phyloP scores from a whole-genome alignment of 2,329 filamentous ascomycete species.

The Sporothrix mexicana region DNA sequence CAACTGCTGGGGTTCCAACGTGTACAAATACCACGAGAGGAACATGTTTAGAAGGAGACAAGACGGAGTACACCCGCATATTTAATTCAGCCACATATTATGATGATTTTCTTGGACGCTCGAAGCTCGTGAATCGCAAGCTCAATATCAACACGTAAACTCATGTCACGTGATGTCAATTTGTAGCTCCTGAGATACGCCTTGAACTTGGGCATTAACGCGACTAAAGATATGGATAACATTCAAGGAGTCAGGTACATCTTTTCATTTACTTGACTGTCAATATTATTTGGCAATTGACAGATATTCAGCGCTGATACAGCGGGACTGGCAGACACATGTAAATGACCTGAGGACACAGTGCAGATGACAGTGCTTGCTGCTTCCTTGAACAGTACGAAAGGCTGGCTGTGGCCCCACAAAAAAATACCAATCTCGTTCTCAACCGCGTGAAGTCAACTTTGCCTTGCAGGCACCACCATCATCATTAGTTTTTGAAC shows the following conservation, averaged over 20 bases:
- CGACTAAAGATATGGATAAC: too few relatives aligned
- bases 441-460: slow-evolving; percentile 32
- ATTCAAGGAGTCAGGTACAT: too few relatives aligned
- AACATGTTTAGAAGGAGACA: slow-evolving; percentile 11
- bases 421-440: slow-evolving; percentile 30
- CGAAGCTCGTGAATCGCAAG: not conserved
- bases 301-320: too few relatives aligned
- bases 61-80: slow-evolving; percentile 21
- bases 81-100: slow-evolving; percentile 27
- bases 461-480: slow-evolving; percentile 23
- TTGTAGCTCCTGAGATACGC: not conserved
- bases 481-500: not conserved
- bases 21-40: slow-evolving; percentile 20
- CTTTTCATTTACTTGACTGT: too few relatives aligned
- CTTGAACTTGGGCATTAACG: too few relatives aligned
- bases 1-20: slow-evolving; percentile 18
- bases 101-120: not conserved
- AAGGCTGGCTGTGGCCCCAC: slow-evolving; percentile 14
- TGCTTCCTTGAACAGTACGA: not conserved
- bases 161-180: not conserved
- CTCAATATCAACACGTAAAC: slow-evolving; percentile 1
- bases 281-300: too few relatives aligned
- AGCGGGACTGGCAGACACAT: too few relatives aligned
- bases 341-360: not conserved
- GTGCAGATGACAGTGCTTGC: not conserved